Evolutionary conservation across 345 rosid genomes (phyloP).

Genomic region (thale cress (Arabidopsis thaliana)): DNA sequence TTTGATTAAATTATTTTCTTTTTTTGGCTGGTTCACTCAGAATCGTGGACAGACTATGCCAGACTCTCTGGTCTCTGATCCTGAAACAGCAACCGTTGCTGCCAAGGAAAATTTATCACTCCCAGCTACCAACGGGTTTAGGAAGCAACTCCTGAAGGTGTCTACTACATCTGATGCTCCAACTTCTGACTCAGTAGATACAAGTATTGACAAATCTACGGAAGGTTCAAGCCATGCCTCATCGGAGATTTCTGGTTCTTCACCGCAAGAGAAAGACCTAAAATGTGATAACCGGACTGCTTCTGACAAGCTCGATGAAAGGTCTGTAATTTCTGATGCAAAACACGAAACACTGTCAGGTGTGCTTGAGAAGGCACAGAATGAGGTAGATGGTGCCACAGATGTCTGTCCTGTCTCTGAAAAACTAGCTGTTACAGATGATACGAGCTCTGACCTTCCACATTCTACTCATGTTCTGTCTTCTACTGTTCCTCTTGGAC

Average conservation of each 20-base stretch:
- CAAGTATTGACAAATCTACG: constrained; percentile 38
- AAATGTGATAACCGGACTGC: constrained; percentile 43
- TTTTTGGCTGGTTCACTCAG: constrained; percentile 29
- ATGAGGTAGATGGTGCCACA: constrained; percentile 44
- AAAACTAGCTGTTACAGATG: constrained; percentile 35
- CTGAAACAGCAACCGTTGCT: constrained; percentile 46
- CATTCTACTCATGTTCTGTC: constrained; percentile 49
- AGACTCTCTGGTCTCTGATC: constrained; percentile 46
- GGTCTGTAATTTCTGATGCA: constrained; percentile 45
- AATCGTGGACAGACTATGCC: constrained; percentile 31
- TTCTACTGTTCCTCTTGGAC: constrained; percentile 43
- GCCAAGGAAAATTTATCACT: constrained; percentile 40
- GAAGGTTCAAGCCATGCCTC: constrained; percentile 44
- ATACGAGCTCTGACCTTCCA: constrained; percentile 41
- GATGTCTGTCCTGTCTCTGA: constrained; percentile 37
- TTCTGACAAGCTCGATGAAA: constrained; percentile 37
- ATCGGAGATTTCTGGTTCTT: constrained; percentile 48
- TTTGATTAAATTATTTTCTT: constrained; percentile 2
- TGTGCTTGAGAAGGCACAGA: constrained; percentile 38
- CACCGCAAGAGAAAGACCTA: constrained; percentile 35
- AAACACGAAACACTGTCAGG: constrained; percentile 34
- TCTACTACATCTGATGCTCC: constrained; percentile 38
- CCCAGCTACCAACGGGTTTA: constrained; percentile 40
- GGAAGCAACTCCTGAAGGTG: constrained; percentile 40
- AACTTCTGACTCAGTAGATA: constrained; percentile 42